Conservation (phyloP, 2,329 filamentous ascomycete species). For the Trichoderma asperellum region DNA sequence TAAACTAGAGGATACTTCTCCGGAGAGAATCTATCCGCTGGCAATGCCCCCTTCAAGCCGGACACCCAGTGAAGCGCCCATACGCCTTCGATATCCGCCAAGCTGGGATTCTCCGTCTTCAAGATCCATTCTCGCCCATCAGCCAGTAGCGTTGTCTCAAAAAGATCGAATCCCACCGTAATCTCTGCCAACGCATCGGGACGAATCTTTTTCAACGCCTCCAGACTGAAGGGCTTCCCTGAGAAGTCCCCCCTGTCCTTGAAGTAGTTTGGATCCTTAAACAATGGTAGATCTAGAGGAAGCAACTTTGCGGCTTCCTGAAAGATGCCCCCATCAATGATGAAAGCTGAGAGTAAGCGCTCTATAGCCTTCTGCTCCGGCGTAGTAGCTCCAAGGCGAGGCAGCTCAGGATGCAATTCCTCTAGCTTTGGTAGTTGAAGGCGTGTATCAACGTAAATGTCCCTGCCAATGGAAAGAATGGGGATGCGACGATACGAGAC, state of each 20-base stretch:
- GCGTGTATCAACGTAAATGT: conserved; percentile 71
- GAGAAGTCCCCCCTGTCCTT: conserved; percentile 57
- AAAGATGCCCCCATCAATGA: conserved; percentile 63
- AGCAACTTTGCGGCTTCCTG: conserved; percentile 56
- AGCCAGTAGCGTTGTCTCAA: conserved; percentile 65
- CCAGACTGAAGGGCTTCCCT: conserved; percentile 35
- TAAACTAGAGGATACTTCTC: conserved; percentile 62
- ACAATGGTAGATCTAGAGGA: conserved; percentile 56
- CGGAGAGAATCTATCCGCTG: conserved; percentile 54
- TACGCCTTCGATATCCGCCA: conserved; percentile 71
- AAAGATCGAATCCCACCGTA: conserved; percentile 55
- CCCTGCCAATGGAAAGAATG: conserved; percentile 65
- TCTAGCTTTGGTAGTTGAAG: conserved; percentile 70
- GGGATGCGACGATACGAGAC: conserved; percentile 72
- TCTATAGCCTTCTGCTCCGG: conserved; percentile 52
- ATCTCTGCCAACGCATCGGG: conserved; percentile 62
- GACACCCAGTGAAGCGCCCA: conserved; percentile 71
- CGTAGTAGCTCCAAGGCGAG: conserved; percentile 44
- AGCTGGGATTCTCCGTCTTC: conserved; percentile 52
- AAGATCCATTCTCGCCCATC: conserved; percentile 71
- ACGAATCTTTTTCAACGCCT: conserved; percentile 39
- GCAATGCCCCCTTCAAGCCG: conserved; percentile 58
- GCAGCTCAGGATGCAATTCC: conserved; percentile 52
- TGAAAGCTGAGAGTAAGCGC: conserved; percentile 59
- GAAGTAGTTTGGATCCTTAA: conserved; percentile 62